Percentiles rank a stretch among this genome's conserved stretches.
Evolutionary conservation across 164 flowering plant genomes (phyloP).

Genomic region (Sextonia rubra): DNA sequence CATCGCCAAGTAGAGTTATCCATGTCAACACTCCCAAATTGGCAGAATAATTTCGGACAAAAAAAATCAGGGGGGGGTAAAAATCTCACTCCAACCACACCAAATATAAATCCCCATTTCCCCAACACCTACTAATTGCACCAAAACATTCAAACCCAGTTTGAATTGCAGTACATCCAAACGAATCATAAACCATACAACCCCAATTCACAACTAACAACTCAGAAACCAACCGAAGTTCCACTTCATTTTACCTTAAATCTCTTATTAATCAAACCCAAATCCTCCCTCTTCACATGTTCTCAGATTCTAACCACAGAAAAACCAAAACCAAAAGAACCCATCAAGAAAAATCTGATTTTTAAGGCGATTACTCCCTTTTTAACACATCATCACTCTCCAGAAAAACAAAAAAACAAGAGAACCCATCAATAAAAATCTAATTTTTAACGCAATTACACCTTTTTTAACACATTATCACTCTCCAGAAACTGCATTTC

Average conservation of each 20-base stretch:
- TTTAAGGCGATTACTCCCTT: too few relatives aligned
- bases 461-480: background rate
- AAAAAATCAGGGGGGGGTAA: too few relatives aligned
- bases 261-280: too few relatives aligned
- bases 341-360: too few relatives aligned
- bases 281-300: background rate
- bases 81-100: background rate
- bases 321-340: too few relatives aligned
- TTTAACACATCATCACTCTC: background rate
- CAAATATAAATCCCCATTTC: background rate
- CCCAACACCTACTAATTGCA: background rate
- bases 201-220: background rate
- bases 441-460: too few relatives aligned
- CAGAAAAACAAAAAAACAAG: too few relatives aligned
- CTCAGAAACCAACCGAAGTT: background rate
- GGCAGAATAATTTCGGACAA: background rate
- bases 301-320: background rate
- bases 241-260: background rate
- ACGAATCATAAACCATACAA: background rate
- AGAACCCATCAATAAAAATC: too few relatives aligned
- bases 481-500: background rate
- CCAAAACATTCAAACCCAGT: background rate
- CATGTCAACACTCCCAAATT: background rate
- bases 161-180: background rate
- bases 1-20: background rate